Conservation (phyloP, 2,329 filamentous ascomycete genomes). For the Diaporthe citrichinensis region DNA sequence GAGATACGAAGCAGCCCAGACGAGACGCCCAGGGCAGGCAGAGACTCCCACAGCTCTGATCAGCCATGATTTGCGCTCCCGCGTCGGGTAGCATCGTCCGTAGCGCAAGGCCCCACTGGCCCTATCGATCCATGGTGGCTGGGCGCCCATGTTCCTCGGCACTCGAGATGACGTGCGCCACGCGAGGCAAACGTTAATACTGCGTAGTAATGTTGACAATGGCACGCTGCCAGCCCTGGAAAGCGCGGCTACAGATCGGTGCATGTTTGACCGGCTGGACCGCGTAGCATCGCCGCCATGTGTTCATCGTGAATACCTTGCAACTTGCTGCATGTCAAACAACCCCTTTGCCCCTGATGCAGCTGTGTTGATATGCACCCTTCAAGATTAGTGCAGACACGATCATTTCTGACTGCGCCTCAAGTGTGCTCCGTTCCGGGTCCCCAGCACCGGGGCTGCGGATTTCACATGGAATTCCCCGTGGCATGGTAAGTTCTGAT, state of each 20-base stretch:
- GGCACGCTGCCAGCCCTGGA: not conserved
- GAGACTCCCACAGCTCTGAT: too few species aligned
- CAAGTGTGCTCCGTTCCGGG: too few species aligned
- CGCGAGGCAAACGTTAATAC: not conserved
- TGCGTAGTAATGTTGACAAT: constrained; percentile 29
- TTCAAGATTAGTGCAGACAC: too few species aligned
- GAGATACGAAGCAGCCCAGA: not conserved
- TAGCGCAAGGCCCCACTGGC: not conserved
- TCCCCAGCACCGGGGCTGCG: not conserved
- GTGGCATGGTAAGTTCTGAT: constrained; percentile 14
- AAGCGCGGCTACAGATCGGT: too few species aligned
- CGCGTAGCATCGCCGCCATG: not conserved
- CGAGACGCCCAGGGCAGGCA: not conserved
- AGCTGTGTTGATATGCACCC: not conserved
- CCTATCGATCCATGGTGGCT: constrained; percentile 23
- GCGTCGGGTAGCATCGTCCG: constrained; percentile 9
- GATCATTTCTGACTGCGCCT: not conserved
- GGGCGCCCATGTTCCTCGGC: constrained; percentile 4
- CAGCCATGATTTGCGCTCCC: not conserved
- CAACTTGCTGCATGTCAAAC: not conserved
- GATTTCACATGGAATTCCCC: constrained; percentile 13
- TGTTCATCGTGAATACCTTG: not conserved
- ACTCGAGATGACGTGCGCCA: constrained; percentile 23
- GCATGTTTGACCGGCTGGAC: not conserved
- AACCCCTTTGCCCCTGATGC: not conserved